Evolutionary conservation across 2,329 filamentous ascomycete genomes (phyloP), one percentile per base, ranked within the genome.

Genomic region (Thelonectria blattea): DNA sequence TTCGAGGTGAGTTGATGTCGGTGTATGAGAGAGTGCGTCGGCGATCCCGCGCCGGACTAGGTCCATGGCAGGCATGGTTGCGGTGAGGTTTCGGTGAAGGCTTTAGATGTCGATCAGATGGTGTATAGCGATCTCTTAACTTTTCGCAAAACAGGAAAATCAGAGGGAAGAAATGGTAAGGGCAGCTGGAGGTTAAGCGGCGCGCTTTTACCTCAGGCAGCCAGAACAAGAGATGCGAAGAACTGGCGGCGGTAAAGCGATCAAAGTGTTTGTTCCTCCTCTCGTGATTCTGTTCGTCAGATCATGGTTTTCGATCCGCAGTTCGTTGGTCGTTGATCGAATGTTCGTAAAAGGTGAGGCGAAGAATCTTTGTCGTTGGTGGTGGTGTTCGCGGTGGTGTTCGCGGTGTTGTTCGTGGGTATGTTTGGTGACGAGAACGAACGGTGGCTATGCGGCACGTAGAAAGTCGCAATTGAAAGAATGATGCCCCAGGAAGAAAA

Each of bases 1-100:
- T 52, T 74, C 61, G 54, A 77, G 48, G 41, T 27, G 65, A 18
- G 73, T 76, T 49, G 72, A 69, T 20, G 73, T 73, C 51, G 73
- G 68, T 43, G 68, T 60, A 32, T 73, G 63, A 56, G 73, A 66
- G 62, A 68, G 72, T 49, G 71, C 64, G 58, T 68, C 63, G 68
- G 69, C 73, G 69, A 72, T 60, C 66, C 68, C 67, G 72, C 72
- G 71, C 68, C 71, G 66, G 59, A 67, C 60, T 52, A 66, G 65
- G 61, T 74, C 72, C 74, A 79, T 81, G 61, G 62, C 39, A 56
- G 51, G 62, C 47, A 53, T 62, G 34, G 46, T 59, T 58, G 60
- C 3, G 46, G 54, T 32, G 45, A 57, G 60, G 64, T 58, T 60
- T 49, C 56, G 14, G 48, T 41, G 17, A 37, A 3, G 10, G 34